Conservation (phyloP, 805 yeast genomes). For the Starmerella sp. region DNA sequence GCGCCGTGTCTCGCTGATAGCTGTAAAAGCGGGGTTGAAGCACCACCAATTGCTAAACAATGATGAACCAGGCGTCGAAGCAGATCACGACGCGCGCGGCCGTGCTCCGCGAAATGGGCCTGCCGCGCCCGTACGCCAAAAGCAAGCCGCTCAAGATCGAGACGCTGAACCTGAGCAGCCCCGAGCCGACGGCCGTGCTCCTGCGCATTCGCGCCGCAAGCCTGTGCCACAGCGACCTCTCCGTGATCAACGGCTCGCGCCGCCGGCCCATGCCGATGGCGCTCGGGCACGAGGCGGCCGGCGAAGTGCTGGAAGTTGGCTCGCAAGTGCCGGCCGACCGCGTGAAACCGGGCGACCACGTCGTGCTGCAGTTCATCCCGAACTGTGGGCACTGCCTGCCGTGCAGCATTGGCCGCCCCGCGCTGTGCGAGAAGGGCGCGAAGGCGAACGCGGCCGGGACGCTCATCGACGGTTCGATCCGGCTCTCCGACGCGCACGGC, state of each 20-base stretch:
- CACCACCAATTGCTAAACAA: neutral
- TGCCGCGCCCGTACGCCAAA: constrained; percentile 15
- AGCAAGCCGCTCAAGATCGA: constrained; percentile 60
- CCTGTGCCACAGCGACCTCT: constrained; percentile 97
- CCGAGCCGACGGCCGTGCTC: constrained; percentile 93
- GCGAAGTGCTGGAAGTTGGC: constrained; percentile 87
- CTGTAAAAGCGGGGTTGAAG: neutral
- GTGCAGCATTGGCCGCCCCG: constrained; percentile 90
- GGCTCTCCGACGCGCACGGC: constrained; percentile 62
- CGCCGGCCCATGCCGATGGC: constrained; percentile 93
- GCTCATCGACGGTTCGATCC: constrained; percentile 93
- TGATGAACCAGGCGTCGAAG: neutral
- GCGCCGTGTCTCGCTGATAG: too few species aligned
- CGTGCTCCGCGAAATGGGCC: constrained; percentile 17
- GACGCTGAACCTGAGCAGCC: constrained; percentile 78
- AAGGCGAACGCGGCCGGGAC: constrained; percentile 96
- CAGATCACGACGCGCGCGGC: constrained; percentile 10
- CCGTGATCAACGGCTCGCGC: constrained; percentile 84
- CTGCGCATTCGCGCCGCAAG: constrained; percentile 79
- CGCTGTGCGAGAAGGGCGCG: constrained; percentile 88
- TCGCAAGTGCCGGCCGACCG: constrained; percentile 66
- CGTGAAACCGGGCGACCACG: constrained; percentile 88
- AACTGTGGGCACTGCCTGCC: constrained; percentile 92
- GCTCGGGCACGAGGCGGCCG: constrained; percentile 97
- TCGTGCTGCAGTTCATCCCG: constrained; percentile 88